Percentiles rank a stretch among this genome's conserved stretches.
phyloP scores from a whole-genome alignment of 176 grass and related monocot genomes.

The Musa beccarii region DNA sequence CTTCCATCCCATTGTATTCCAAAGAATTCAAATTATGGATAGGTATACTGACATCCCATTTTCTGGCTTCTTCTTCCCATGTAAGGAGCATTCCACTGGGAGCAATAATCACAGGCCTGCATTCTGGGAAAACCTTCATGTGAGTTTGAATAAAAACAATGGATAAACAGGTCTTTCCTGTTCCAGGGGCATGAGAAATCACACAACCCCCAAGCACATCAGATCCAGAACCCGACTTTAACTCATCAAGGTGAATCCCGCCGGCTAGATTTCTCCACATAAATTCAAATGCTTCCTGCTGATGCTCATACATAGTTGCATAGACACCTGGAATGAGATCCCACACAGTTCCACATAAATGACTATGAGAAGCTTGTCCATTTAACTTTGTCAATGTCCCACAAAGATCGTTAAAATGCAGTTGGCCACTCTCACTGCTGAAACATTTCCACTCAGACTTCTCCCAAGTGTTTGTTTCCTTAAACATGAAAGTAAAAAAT shows the following conservation, averaged over 20 bases:
- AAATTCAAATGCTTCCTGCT: conserved; percentile 75
- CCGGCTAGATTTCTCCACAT: conserved; percentile 74
- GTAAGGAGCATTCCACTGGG: conserved; percentile 48
- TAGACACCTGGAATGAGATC: conserved; percentile 53
- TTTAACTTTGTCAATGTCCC: conserved; percentile 22
- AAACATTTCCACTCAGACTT: conserved; percentile 34
- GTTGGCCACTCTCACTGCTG: conserved; percentile 20
- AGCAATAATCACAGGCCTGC: conserved; percentile 62
- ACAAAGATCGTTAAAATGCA: conserved; percentile 35
- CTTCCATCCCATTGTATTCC: conserved; percentile 40
- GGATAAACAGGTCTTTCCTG: conserved; percentile 70
- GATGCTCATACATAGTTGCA: conserved; percentile 58
- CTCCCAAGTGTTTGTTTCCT: conserved; percentile 39
- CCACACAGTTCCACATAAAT: conserved; percentile 46
- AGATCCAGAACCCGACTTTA: conserved; percentile 10
- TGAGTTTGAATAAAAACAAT: conserved; percentile 78
- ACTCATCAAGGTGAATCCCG: conserved; percentile 31
- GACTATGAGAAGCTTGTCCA: conserved; percentile 4
- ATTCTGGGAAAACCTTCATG: conserved; percentile 46
- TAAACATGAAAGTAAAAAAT: conserved; percentile 9
- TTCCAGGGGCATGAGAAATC: conserved; percentile 91
- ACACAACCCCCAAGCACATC: conserved; percentile 60
- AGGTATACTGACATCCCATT: conserved; percentile 61
- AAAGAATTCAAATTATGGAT: conserved; percentile 57
- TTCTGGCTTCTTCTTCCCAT: conserved; percentile 68